Evolutionary conservation across 108 stramenopile genomes (phyloP).

Genomic region (Chaetoceros tenuissimus): DNA sequence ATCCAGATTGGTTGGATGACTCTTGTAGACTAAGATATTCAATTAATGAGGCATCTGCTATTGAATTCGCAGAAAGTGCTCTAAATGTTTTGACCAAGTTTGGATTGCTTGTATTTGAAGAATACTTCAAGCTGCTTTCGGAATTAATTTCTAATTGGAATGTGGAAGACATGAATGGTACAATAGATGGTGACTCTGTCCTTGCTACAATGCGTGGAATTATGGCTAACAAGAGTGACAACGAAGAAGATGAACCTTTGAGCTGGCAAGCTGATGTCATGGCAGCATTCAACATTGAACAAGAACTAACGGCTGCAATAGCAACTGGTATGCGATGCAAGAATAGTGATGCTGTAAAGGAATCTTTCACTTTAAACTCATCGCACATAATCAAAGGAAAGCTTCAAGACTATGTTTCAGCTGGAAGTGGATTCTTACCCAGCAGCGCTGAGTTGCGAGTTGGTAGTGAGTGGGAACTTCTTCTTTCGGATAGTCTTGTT

Average conservation of each 20-base stretch:
- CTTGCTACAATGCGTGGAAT: background rate
- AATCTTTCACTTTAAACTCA: slow-evolving; percentile 32
- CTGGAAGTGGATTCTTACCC: slow-evolving; percentile 20
- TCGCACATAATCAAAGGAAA: slow-evolving; percentile 34
- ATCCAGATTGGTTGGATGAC: slow-evolving; percentile 75
- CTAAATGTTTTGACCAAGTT: slow-evolving; percentile 32
- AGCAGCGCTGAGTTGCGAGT: slow-evolving; percentile 49
- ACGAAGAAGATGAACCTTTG: too few relatives aligned
- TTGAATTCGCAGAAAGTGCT: slow-evolving; percentile 39
- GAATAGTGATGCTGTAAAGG: slow-evolving; percentile 12
- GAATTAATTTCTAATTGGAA: background rate
- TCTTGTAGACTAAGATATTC: slow-evolving; percentile 37
- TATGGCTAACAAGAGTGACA: too few relatives aligned
- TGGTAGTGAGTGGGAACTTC: slow-evolving; percentile 68
- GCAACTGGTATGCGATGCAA: slow-evolving; percentile 3
- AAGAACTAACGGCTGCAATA: background rate
- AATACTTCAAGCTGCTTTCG: slow-evolving; percentile 12
- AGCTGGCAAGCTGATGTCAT: too few relatives aligned
- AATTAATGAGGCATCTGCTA: slow-evolving; percentile 23
- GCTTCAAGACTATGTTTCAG: slow-evolving; percentile 18
- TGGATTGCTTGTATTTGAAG: slow-evolving; percentile 23
- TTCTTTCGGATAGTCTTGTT: slow-evolving; percentile 39
- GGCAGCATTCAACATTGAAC: background rate
- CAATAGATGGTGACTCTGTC: background rate
- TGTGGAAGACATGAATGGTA: background rate